Evolutionary conservation across 805 yeast genomes (phyloP), one percentile per base, ranked within the genome.

Genomic region (Blastobotrys peoriensis): DNA sequence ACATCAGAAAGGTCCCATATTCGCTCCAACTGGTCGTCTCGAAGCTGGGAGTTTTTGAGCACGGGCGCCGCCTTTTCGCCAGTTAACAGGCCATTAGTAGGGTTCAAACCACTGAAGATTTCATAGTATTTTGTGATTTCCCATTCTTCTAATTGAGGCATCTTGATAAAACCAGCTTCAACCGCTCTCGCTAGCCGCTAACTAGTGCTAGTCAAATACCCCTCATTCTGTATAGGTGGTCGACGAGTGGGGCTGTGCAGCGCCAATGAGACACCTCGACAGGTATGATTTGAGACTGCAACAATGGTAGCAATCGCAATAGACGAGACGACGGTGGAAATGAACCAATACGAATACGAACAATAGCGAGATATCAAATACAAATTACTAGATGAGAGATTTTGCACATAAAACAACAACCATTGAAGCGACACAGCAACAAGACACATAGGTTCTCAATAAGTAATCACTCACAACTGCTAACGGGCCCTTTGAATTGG

Each of bases 61-160:
- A 93, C 93, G 2, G 87, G 81, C 23, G 84, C 75, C 17, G 89
- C 94, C 61, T 83, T 81, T 46, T 84, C 93, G 40, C 96, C 96
- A 18, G 83, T 74, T 27, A 93, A 74, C 60, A 83, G 81, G 60
- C 86, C 88, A 44, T 79, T 76, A 28, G 67, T 78, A 0, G 99
- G 98, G 51, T 78, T 77, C 57, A 93, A 76, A 10, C 96, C 95
- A 52, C 83, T 79, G 71, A 93, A 93, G 38, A 93, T 89, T 65
- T 93, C 95, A 98, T 98, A 93, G 72, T 88, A 93, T 68, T 91
- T 91, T 59, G 88, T 84, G 57, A 89, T 88, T 66, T 93, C 98
- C 84, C 95, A 88, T 56, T 88, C 93, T 63, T 87, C 96, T 49
- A 88, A 67, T 50, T 84, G 79, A 15, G 52, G 38, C 56, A 52